These are phyloP conservation scores for Vigna nakashimae DNA, from an alignment of 306 rosid species.

Conservation along the genomic window DNA sequence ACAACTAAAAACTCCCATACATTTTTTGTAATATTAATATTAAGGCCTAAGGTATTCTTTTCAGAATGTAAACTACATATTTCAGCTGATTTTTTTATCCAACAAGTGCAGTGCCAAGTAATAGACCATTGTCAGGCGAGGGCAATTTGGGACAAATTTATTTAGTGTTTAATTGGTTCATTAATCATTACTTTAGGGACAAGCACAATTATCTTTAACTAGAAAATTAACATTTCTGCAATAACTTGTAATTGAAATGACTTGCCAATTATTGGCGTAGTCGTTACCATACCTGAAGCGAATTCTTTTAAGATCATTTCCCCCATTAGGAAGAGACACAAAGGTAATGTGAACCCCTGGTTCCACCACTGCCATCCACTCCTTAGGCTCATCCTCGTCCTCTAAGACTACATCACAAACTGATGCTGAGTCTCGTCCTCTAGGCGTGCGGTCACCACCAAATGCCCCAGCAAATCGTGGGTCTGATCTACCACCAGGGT, in stretches of 20 bases:
- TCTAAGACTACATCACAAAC: constrained; percentile 85
- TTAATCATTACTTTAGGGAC: neutral
- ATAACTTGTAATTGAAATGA: neutral
- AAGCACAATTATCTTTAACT: neutral
- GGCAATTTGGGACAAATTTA: neutral
- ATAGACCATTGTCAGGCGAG: neutral
- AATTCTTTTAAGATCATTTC: constrained; percentile 90
- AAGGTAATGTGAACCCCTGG: constrained; percentile 92
- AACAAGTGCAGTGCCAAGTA: neutral
- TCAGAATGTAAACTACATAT: neutral
- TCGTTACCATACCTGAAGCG: constrained; percentile 76
- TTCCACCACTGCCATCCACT: constrained; percentile 98
- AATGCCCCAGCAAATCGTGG: constrained; percentile 55
- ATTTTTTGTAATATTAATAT: constrained; percentile 25
- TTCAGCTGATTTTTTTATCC: constrained; percentile 2
- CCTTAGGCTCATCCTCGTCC: constrained; percentile 85
- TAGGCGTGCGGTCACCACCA: constrained; percentile 72
- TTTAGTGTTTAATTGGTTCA: neutral
- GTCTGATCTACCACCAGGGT: constrained; percentile 66
- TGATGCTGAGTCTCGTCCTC: constrained; percentile 61
- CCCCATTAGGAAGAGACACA: constrained; percentile 90
- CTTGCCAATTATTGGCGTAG: neutral
- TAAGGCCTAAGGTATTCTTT: constrained; percentile 30
- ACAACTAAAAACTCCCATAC: constrained; percentile 39
- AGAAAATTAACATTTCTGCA: neutral